phyloP scores from a whole-genome alignment of 371 early-diverging fungal species.

The Rhizopus microsporus region DNA sequence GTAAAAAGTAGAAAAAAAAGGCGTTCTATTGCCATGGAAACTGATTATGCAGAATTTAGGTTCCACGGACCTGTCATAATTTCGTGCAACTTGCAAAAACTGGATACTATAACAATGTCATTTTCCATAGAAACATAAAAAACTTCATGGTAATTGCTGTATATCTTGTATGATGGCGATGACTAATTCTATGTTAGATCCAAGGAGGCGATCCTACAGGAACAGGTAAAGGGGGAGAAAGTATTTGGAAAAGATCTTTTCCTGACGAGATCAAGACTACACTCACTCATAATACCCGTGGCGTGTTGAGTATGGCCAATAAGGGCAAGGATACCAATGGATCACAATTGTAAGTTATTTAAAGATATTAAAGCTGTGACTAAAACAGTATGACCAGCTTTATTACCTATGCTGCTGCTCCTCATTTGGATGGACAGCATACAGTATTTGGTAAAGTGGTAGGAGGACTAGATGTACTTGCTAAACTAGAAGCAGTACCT shows the following conservation, averaged over 20 bases:
- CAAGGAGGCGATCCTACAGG: conserved; percentile 97
- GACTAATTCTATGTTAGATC: conserved; percentile 40
- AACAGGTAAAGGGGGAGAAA: conserved; percentile 86
- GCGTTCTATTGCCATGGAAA: background rate
- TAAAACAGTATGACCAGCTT: conserved; percentile 54
- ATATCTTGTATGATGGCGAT: no score
- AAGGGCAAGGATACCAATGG: conserved; percentile 84
- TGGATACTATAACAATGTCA: conserved; percentile 80
- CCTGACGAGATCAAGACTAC: conserved; percentile 77
- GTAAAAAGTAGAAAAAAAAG: conserved; percentile 21
- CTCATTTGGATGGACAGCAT: conserved; percentile 90
- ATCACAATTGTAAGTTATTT: conserved; percentile 82
- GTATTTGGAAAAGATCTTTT: conserved; percentile 81
- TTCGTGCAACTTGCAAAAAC: conserved; percentile 83
- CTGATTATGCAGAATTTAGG: conserved; percentile 30
- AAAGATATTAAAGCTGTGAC: background rate
- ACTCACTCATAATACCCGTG: conserved; percentile 76
- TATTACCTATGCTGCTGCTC: conserved; percentile 78
- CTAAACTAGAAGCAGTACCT: conserved; percentile 75
- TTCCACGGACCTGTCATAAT: conserved; percentile 90
- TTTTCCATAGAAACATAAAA: conserved; percentile 89
- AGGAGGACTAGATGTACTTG: conserved; percentile 81
- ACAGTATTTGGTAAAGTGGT: conserved; percentile 89
- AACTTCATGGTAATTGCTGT: conserved; percentile 77
- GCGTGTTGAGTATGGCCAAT: conserved; percentile 88